A percentile compares a stretch with the other conserved stretches of the same genome.
Evolutionary conservation across 495 filamentous ascomycete species (phyloP).

Genomic region (Staphylotrichum tortipilum): DNA sequence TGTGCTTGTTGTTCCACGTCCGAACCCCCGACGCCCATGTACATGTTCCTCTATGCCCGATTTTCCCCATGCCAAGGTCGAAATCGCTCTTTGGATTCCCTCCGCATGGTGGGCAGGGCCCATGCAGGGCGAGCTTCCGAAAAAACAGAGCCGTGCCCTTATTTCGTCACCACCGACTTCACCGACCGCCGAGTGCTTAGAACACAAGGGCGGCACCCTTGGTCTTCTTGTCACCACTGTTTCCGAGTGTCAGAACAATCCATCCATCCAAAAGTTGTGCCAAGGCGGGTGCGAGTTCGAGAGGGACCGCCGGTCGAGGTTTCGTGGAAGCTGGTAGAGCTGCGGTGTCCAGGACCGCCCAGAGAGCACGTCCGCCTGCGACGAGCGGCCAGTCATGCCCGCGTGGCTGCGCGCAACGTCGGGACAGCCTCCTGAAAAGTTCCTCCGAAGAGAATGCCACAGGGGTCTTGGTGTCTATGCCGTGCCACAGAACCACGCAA

Average conservation of each 20-base stretch:
- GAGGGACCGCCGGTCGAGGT: conserved; percentile 8
- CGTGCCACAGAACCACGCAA: no score
- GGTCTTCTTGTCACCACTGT: conserved; percentile 99
- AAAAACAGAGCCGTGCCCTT: conserved; percentile 22
- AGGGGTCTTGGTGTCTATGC: no score
- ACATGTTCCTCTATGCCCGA: conserved; percentile 27
- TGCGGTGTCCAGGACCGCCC: no score
- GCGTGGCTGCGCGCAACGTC: no score
- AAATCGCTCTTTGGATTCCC: conserved; percentile 20
- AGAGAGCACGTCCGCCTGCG: no score
- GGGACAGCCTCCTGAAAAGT: no score
- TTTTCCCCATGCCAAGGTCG: conserved; percentile 24
- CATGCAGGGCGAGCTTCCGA: conserved; percentile 24
- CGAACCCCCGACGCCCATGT: conserved; percentile 31
- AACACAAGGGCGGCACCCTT: conserved; percentile 99
- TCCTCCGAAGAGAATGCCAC: no score
- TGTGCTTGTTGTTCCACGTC: conserved; percentile 28
- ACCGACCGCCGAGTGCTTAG: conserved; percentile 44
- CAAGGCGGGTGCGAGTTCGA: background rate
- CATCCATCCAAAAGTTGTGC: background rate
- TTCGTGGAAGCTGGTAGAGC: no score
- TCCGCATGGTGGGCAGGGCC: conserved; percentile 20
- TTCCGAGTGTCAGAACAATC: conserved; percentile 20
- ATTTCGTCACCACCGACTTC: conserved; percentile 19
- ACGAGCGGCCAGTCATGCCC: no score